Conservation (phyloP, 345 rosid species). For the Corchorus capsularis region DNA sequence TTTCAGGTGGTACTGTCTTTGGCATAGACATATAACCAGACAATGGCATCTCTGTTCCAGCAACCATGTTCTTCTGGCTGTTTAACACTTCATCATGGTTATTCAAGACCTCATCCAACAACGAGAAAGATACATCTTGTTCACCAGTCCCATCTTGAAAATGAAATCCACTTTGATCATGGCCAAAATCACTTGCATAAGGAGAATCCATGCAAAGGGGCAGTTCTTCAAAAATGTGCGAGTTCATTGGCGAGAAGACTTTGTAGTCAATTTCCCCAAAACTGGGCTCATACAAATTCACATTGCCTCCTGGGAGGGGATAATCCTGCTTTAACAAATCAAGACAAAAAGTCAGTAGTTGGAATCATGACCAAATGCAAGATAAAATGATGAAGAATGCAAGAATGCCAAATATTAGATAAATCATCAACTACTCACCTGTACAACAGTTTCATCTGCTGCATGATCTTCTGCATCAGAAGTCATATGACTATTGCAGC, state of each 20-base stretch:
- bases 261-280: conserved; percentile 40
- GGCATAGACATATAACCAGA: conserved; percentile 21
- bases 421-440: conserved; percentile 39
- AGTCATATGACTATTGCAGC: conserved; percentile 47
- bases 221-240: conserved; percentile 39
- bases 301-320: conserved; percentile 30
- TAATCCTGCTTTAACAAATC: conserved; percentile 40
- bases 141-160: conserved; percentile 62
- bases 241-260: conserved; percentile 48
- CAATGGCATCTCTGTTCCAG: conserved; percentile 36
- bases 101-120: conserved; percentile 55
- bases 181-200: conserved; percentile 74
- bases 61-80: conserved; percentile 32
- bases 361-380: conserved; percentile 13
- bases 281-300: conserved; percentile 28
- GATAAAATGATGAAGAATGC: neutral
- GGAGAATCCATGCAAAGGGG: conserved; percentile 49
- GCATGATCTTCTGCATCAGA: conserved; percentile 57
- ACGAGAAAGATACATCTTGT: conserved; percentile 50
- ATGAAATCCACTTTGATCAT: conserved; percentile 39
- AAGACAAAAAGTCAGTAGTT: neutral
- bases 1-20: conserved; percentile 23
- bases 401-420: neutral
- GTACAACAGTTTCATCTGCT: conserved; percentile 35
- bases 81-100: conserved; percentile 46